Base-by-base conservation (phyloP, 768 basidiomycete genomes). In the Coprinopsis sp. region DNA sequence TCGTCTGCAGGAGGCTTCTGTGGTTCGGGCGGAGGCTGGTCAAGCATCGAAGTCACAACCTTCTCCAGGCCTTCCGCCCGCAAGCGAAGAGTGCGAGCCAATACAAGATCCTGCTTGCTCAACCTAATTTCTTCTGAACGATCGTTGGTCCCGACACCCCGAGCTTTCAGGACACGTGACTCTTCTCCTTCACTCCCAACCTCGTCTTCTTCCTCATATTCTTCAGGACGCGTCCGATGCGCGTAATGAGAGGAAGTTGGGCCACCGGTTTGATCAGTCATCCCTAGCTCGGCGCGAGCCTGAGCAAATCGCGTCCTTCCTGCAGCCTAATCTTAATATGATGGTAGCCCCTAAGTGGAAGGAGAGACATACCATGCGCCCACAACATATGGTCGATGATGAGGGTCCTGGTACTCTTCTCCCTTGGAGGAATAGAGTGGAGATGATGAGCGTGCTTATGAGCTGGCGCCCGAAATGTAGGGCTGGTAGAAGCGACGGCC, bases 381-480 rank as follows among this genome's bases (percentile, higher is more conserved):
- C 86, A 91, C 39, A 91, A 69, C 74, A 90, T 81, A 64, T 91
- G 86, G 64, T 92, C 90, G 46, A 92, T 80, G 55, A 91, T 92
- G 47, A 91, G 72, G 8, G 88, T 91, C 25, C 88, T 72, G 6
- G 89, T 91, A n/a, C 85, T 87, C 70, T 91, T 92, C 64, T 92
- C 89, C 30, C 87, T 69, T 2, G 87, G 90, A 2, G 89, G 89
- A 25, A 92, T 91, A 2, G 86, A 81, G 59, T 92, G 89, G 1
- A 91, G 66, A 60, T 91, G 87, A 61, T 91, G 90, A 0, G 89
- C 89, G 71, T 91, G 87, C 54, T 84, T 88, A 64, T 91, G 90
- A 1, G 90, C 89, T 6, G 86, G 85, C 2, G 85, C 78, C 51
- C 72, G 77, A 68, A 84, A 86, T 0, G 74, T 57, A 7, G 59